Percentiles rank a stretch among this genome's conserved stretches.
These are phyloP conservation scores for Aspergillus terreus DNA, from an alignment of 2,329 filamentous ascomycete genomes.

Conservation along the genomic window DNA sequence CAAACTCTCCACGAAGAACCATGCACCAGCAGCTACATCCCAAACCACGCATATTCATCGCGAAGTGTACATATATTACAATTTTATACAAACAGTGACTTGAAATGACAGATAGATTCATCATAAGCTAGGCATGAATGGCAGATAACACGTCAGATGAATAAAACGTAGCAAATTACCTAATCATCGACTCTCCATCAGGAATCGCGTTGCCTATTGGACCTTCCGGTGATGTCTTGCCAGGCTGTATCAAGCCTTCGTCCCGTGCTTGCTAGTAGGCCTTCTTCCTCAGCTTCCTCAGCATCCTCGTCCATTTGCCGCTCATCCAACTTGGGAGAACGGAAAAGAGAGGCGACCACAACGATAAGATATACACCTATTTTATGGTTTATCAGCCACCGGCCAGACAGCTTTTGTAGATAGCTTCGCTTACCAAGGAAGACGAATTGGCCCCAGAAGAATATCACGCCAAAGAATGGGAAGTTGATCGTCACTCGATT, in stretches of 20 bases:
- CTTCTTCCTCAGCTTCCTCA: conserved; percentile 90
- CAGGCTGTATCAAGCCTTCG: conserved; percentile 80
- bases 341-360: conserved; percentile 74
- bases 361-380: conserved; percentile 71
- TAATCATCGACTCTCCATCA: not conserved
- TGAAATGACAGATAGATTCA: too few relatives aligned
- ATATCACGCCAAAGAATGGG: conserved; percentile 87
- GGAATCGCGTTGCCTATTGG: conserved; percentile 19
- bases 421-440: conserved; percentile 60
- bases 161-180: too few relatives aligned
- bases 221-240: conserved; percentile 74
- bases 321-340: conserved; percentile 72
- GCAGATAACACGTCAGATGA: too few relatives aligned
- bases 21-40: too few relatives aligned
- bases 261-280: conserved; percentile 77
- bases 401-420: not conserved
- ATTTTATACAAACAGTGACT: too few relatives aligned
- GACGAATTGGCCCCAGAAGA: conserved; percentile 94
- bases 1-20: too few relatives aligned
- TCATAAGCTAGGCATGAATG: too few relatives aligned
- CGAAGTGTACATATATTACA: too few relatives aligned
- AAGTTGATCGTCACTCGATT: conserved; percentile 92
- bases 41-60: too few relatives aligned
- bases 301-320: conserved; percentile 81
- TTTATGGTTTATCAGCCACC: not conserved